Percentiles rank a stretch among this genome's conserved stretches.
phyloP scores from a whole-genome alignment of 176 grass and related monocot genomes.

The Pontederia crassipes region DNA sequence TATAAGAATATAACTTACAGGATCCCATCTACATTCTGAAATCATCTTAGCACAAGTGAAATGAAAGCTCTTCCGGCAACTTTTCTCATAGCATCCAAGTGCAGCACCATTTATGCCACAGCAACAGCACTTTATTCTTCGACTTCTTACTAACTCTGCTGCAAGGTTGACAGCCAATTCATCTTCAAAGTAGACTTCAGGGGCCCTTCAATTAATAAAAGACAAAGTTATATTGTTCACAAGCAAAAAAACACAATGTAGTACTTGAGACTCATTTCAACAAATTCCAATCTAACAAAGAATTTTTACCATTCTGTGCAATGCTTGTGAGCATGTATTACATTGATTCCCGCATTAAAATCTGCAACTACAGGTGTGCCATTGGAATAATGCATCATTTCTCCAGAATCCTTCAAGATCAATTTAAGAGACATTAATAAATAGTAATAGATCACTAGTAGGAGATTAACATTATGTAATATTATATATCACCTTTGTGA shows the following conservation, averaged over 20 bases:
- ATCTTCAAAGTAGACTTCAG: slow-evolving; percentile 91
- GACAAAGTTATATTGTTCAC: slow-evolving; percentile 6
- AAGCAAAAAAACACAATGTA: slow-evolving; percentile 8
- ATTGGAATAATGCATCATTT: slow-evolving; percentile 74
- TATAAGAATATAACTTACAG: slow-evolving; percentile 42
- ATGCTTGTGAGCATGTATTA: slow-evolving; percentile 76
- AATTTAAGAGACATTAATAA: not conserved
- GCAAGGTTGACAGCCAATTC: slow-evolving; percentile 56
- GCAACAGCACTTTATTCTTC: slow-evolving; percentile 77
- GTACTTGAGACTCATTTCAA: not conserved
- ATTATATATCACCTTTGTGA: slow-evolving; percentile 50
- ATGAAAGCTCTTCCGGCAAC: slow-evolving; percentile 84
- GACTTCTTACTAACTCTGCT: slow-evolving; percentile 73
- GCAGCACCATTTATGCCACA: slow-evolving; percentile 92
- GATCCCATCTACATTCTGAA: slow-evolving; percentile 80
- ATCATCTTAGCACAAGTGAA: slow-evolving; percentile 81
- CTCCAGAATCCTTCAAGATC: slow-evolving; percentile 57
- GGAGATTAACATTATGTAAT: slow-evolving; percentile 3
- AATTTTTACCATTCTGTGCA: slow-evolving; percentile 69
- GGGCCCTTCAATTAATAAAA: slow-evolving; percentile 47
- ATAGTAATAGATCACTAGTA: not conserved
- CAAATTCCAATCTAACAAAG: not conserved
- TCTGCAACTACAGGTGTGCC: slow-evolving; percentile 47
- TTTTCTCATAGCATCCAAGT: slow-evolving; percentile 76
- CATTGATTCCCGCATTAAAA: slow-evolving; percentile 35